Evolutionary conservation across 352 stramenopile species (phyloP).

Genomic region (Phytophthora pisi): DNA sequence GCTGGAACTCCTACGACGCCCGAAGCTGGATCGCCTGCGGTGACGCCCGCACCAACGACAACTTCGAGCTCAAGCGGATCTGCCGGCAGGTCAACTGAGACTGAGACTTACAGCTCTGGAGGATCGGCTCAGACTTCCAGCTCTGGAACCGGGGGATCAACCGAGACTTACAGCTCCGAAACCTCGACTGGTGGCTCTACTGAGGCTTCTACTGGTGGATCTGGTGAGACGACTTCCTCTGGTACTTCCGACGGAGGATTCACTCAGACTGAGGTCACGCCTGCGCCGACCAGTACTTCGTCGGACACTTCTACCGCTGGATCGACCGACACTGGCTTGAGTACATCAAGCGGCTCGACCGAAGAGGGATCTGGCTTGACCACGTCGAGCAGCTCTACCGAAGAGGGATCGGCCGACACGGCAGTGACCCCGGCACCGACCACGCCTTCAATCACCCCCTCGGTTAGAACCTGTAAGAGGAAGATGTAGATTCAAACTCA

Average conservation of each 20-base stretch:
- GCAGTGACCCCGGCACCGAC: constrained; percentile 5
- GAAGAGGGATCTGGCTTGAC: no score
- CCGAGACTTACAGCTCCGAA: background rate
- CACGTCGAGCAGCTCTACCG: no score
- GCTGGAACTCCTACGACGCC: background rate
- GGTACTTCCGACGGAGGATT: constrained; percentile 2
- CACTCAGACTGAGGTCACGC: background rate
- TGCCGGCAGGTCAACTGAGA: background rate
- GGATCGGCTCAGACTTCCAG: background rate
- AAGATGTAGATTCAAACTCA: constrained; percentile 27
- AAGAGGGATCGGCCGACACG: background rate
- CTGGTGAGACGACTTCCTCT: background rate
- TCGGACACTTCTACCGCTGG: background rate
- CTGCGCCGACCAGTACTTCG: constrained; percentile 2
- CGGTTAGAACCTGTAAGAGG: constrained; percentile 9
- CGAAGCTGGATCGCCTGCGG: background rate
- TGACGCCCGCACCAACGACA: background rate
- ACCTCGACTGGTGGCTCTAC: background rate
- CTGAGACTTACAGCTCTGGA: background rate
- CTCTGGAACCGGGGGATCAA: no score
- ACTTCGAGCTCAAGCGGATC: constrained; percentile 1
- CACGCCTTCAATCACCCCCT: constrained; percentile 1
- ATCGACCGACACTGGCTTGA: background rate
- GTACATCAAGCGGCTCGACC: background rate
- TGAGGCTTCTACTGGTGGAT: background rate